Conservation (phyloP, 2,329 filamentous ascomycete species). For the Verticillium tricorpus region DNA sequence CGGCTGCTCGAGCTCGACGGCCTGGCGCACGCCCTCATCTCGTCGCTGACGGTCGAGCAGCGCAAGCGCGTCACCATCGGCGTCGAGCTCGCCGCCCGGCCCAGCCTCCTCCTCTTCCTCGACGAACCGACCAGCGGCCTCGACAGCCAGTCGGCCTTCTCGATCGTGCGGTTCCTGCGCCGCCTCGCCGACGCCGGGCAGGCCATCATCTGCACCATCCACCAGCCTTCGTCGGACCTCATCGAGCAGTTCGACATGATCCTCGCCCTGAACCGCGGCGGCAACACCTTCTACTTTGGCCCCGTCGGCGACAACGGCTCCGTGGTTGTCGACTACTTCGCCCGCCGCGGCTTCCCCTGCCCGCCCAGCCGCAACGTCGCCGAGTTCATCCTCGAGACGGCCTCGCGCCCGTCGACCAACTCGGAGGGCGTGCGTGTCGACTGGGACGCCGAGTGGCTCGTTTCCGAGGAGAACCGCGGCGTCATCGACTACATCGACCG, state of each 20-base stretch:
- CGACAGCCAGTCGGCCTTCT: slow-evolving; percentile 29
- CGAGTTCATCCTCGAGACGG: slow-evolving; percentile 44
- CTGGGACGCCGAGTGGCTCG: slow-evolving; percentile 73
- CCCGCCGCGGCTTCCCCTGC: slow-evolving; percentile 59
- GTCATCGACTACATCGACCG: slow-evolving; percentile 62
- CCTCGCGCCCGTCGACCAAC: slow-evolving; percentile 27
- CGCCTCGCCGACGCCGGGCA: slow-evolving; percentile 56
- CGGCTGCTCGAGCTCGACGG: slow-evolving; percentile 60
- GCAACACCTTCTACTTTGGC: slow-evolving; percentile 71
- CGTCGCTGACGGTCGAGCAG: slow-evolving; percentile 40
- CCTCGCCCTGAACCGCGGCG: slow-evolving; percentile 62
- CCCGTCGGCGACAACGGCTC: slow-evolving; percentile 63
- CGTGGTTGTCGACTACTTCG: slow-evolving; percentile 53
- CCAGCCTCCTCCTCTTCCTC: slow-evolving; percentile 60
- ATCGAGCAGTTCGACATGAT: slow-evolving; percentile 71
- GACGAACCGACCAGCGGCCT: slow-evolving; percentile 58
- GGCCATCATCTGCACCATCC: slow-evolving; percentile 61
- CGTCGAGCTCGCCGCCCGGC: slow-evolving; percentile 65
- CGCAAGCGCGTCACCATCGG: slow-evolving; percentile 65
- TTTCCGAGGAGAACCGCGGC: slow-evolving; percentile 54
- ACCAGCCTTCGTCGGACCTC: slow-evolving; percentile 55
- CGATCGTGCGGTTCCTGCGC: slow-evolving; percentile 38
- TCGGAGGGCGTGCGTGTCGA: slow-evolving; percentile 43
- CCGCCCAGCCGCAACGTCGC: slow-evolving; percentile 50
- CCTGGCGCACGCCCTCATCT: slow-evolving; percentile 62